Conservation (phyloP, 1,284 basidiomycete genomes). For the Trametes polyzona region DNA sequence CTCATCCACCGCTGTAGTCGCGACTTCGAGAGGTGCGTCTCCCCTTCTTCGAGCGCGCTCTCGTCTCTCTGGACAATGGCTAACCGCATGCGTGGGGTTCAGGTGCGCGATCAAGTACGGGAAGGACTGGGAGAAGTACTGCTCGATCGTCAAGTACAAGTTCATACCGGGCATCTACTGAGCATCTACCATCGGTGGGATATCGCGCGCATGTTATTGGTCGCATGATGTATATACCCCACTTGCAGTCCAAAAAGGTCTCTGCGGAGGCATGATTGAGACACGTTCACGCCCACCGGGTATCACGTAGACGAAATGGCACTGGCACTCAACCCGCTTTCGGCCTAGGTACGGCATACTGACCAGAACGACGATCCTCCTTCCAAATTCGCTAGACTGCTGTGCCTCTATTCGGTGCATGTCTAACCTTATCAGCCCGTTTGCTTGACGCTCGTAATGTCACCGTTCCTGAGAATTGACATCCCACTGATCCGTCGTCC, state of each 20-base stretch:
- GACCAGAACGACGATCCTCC: no score
- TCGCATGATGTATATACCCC: not conserved
- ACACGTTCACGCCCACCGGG: no score
- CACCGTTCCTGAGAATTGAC: no score
- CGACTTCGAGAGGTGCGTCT: constrained; percentile 83
- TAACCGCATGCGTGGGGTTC: constrained; percentile 22
- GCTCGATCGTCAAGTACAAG: constrained; percentile 83
- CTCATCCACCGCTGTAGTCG: constrained; percentile 87
- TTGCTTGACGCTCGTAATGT: no score
- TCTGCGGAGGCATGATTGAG: not conserved
- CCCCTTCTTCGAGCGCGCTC: not conserved
- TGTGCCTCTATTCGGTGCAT: no score
- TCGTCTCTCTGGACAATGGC: not conserved
- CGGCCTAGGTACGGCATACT: no score
- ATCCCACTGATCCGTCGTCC: no score
- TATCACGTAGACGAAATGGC: no score
- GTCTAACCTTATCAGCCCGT: no score
- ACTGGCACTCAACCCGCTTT: no score
- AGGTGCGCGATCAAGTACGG: constrained; percentile 93
- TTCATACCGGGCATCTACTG: constrained; percentile 83
- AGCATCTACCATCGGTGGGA: not conserved
- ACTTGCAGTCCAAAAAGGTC: not conserved
- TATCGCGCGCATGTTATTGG: not conserved
- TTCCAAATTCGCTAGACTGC: no score
- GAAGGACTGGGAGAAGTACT: constrained; percentile 93